Conservation (phyloP, 345 rosid species). For the Salix udensis region DNA sequence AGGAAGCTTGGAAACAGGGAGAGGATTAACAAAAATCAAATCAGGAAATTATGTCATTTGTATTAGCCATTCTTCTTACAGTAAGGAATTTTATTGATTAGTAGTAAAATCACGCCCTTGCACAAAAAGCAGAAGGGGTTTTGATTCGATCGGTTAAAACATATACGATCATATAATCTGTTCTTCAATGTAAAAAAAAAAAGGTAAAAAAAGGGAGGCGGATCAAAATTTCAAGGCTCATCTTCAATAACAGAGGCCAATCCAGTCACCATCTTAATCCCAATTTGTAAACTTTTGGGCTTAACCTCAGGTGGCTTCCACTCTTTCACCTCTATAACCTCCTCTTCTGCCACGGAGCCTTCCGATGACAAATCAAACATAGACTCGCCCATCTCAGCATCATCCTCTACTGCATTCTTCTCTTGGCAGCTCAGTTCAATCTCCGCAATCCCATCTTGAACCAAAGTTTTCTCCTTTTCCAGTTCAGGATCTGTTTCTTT, state of each 20-base stretch:
- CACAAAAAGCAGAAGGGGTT: constrained; percentile 48
- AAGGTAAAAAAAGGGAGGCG: not conserved
- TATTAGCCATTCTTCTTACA: constrained; percentile 4
- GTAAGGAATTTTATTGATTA: constrained; percentile 24
- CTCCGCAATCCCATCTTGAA: not conserved
- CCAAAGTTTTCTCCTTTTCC: not conserved
- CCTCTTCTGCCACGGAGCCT: constrained; percentile 25
- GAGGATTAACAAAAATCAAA: not conserved
- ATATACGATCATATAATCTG: constrained; percentile 11
- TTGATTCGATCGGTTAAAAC: constrained; percentile 11
- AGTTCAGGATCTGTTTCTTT: not conserved
- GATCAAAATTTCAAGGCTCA: constrained; percentile 20
- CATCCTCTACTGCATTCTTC: not conserved
- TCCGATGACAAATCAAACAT: constrained; percentile 8
- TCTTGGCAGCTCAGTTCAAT: not conserved
- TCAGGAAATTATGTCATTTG: not conserved
- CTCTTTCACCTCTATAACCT: constrained; percentile 13
- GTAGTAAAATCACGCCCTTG: constrained; percentile 40
- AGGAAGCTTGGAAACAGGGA: not conserved
- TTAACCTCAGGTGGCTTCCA: constrained; percentile 49
- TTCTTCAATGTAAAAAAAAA: not conserved
- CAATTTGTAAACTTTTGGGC: constrained; percentile 39
- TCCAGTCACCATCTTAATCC: constrained; percentile 47
- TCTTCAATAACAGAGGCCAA: constrained; percentile 52
- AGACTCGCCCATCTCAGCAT: constrained; percentile 10